Base-by-base conservation (phyloP, 2,329 filamentous ascomycete genomes). In the Alternaria incomplexa region DNA sequence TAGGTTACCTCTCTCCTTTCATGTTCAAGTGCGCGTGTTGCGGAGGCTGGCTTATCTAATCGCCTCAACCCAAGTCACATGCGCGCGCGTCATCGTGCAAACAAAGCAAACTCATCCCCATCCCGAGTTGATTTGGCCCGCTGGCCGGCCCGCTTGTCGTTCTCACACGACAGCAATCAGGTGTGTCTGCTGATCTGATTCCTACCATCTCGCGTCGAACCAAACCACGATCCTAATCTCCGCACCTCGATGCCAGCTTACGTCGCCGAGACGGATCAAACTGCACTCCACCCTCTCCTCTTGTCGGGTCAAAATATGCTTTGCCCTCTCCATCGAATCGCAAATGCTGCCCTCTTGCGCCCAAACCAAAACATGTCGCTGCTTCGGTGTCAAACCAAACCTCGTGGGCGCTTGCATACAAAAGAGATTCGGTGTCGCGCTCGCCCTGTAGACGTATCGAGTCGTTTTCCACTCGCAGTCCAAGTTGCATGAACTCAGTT, bases 51-150 rank as follows among this genome's bases (percentile, higher is more conserved):
- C 61, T 68, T 68, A 68, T 51, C 43, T 68, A 62, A 68, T 61
- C 52, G 22, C 13, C 22, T 5, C 54, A 17, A 40, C 48, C 51
- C 11, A 13, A 45, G 50, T 67, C 65, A 68, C 64, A 65, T 69
- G 67, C 26, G 52, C 28, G 56, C 56, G 58, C 58, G 62, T 61
- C 45, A 47, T n/a, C 32, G 59, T 73, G 70, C 73, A 76, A 77
- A 77, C 74, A 74, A 72, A 69, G 67, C 74, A 76, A 77, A 77
- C 68, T 62, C 48, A 58, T 20, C 52, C 54, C 47, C 45, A 48
- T 52, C 65, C 61, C 60, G 62, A 67, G 51, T 46, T 57, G 47
- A 30, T 63, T 54, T 60, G 58, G 54, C 62, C 62, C 58, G 68
- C 68, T 73, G 68, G 65, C 62, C 63, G 55, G 68, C 65, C 22